phyloP scores from a whole-genome alignment of 495 filamentous ascomycete genomes.

The Pyrenopolyporus hunteri region DNA sequence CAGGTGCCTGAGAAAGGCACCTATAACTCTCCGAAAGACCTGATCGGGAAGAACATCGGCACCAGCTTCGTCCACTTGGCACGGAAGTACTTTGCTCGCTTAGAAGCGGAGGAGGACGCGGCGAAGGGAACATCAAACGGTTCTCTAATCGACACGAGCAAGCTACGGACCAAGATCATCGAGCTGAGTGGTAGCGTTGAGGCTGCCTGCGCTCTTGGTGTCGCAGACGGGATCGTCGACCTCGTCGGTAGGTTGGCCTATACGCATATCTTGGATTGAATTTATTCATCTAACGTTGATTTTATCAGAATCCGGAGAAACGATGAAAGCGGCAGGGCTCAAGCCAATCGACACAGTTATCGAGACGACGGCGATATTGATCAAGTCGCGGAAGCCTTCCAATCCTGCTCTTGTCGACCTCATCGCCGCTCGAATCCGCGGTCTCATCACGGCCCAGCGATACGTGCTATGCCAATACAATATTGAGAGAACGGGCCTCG shows the following conservation, averaged over 20 bases:
- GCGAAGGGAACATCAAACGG: conserved; percentile 17
- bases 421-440: conserved; percentile 81
- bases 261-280: not conserved
- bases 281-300: conserved; percentile 12
- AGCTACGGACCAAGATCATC: conserved; percentile 81
- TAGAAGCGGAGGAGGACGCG: conserved; percentile 64
- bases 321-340: conserved; percentile 96
- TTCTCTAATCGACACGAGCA: conserved; percentile 38
- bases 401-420: conserved; percentile 78
- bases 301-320: conserved; percentile 88
- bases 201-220: conserved; percentile 92
- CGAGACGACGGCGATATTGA: conserved; percentile 82
- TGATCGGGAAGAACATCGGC: conserved; percentile 92
- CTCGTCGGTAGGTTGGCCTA: conserved; percentile 75
- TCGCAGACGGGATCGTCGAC: conserved; percentile 96
- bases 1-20: conserved; percentile 89
- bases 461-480: conserved; percentile 98
- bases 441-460: conserved; percentile 94
- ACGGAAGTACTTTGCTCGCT: conserved; percentile 75
- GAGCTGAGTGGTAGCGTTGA: conserved; percentile 95
- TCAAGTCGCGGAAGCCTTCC: conserved; percentile 87
- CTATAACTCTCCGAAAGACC: conserved; percentile 68
- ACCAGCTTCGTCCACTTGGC: conserved; percentile 91
- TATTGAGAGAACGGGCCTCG: conserved; percentile 70
- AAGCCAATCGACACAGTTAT: conserved; percentile 95